These are phyloP conservation scores for Cystobasidium ongulense DNA, from an alignment of 768 basidiomycete species.

Conservation along the genomic window DNA sequence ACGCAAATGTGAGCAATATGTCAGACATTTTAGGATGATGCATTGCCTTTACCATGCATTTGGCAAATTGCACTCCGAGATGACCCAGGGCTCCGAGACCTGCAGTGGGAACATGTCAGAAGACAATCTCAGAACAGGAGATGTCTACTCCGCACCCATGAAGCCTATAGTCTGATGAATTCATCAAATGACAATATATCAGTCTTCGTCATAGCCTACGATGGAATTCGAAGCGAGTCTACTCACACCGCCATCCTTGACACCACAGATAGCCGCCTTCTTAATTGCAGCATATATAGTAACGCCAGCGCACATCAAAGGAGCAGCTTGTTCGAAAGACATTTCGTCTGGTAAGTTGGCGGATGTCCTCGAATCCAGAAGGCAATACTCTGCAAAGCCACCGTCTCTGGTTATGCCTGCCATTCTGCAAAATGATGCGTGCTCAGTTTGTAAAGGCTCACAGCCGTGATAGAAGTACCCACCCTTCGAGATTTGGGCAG, in stretches of 20 bases:
- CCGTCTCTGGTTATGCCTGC: constrained; percentile 29
- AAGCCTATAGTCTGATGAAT: constrained; percentile 31
- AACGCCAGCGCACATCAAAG: constrained; percentile 27
- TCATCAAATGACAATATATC: background rate
- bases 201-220: background rate
- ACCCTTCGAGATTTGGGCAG: constrained; percentile 19
- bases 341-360: constrained; percentile 27
- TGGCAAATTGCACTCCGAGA: constrained; percentile 37
- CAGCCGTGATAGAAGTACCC: background rate
- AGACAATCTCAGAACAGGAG: background rate
- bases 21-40: background rate
- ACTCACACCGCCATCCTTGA: constrained; percentile 13
- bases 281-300: constrained; percentile 29
- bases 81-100: constrained; percentile 23
- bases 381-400: constrained; percentile 31
- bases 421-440: constrained; percentile 5
- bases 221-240: background rate
- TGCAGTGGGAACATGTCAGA: background rate
- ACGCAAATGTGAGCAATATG: background rate
- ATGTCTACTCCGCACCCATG: background rate
- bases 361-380: background rate
- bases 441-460: background rate
- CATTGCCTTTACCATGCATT: constrained; percentile 24
- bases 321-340: constrained; percentile 33
- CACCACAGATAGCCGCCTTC: constrained; percentile 17